Evolutionary conservation across 1,139 yeast genomes (phyloP).

Genomic region (Saccharomyces hybrid): DNA sequence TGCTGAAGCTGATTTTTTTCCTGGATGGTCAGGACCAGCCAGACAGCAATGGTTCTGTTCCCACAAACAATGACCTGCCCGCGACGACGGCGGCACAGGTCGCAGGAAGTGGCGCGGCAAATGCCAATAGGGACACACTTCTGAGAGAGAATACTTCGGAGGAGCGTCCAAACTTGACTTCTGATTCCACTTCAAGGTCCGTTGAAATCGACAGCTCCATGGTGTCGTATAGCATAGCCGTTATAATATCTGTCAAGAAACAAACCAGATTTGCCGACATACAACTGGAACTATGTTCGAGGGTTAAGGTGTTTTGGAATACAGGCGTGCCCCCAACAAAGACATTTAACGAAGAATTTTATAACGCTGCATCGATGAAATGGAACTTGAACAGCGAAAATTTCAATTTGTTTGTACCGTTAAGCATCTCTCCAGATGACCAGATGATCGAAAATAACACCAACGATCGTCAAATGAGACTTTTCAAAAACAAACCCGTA

Average conservation of each 20-base stretch:
- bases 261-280: constrained; percentile 25
- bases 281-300: constrained; percentile 29
- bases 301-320: constrained; percentile 44
- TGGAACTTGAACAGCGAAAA: constrained; percentile 42
- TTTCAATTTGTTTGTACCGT: constrained; percentile 42
- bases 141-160: not conserved
- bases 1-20: constrained; percentile 4
- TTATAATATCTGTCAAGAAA: constrained; percentile 26
- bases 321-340: constrained; percentile 44
- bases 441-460: constrained; percentile 20
- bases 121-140: not conserved
- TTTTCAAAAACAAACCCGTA: constrained; percentile 16
- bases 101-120: not conserved
- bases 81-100: not conserved
- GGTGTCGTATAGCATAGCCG: constrained; percentile 36
- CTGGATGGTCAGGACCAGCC: not conserved
- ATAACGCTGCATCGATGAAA: constrained; percentile 41
- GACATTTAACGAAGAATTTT: constrained; percentile 40
- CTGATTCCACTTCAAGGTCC: not conserved
- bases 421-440: constrained; percentile 20
- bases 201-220: constrained; percentile 39
- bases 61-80: not conserved
- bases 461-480: constrained; percentile 10
- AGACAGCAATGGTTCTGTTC: not conserved
- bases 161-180: not conserved